Evolutionary conservation across 2,329 filamentous ascomycete species (phyloP).

Genomic region (Apiospora kogelbergensis): DNA sequence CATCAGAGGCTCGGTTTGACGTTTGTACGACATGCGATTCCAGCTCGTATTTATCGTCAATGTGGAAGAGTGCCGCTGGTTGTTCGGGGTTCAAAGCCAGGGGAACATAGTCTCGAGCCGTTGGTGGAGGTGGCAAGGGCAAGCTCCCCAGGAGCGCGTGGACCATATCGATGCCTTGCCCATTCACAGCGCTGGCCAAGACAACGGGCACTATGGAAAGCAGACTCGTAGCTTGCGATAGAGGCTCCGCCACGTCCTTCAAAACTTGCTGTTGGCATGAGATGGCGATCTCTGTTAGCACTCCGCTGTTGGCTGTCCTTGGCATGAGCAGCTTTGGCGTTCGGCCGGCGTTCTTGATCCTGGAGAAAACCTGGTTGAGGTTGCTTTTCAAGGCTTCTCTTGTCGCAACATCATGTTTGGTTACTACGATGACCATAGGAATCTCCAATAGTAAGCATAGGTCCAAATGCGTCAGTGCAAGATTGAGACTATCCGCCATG

Average conservation of each 20-base stretch:
- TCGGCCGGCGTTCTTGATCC: conserved; percentile 73
- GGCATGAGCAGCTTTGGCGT: conserved; percentile 71
- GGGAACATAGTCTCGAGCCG: conserved; percentile 54
- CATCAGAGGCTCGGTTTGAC: conserved; percentile 25
- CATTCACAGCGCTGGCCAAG: conserved; percentile 83
- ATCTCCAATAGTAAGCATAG: conserved; percentile 79
- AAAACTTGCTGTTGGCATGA: conserved; percentile 59
- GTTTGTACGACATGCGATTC: conserved; percentile 59
- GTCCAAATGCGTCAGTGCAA: conserved; percentile 78
- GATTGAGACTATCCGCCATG: conserved; percentile 61
- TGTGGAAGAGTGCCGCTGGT: conserved; percentile 72
- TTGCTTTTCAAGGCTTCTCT: conserved; percentile 68
- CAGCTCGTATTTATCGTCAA: conserved; percentile 86
- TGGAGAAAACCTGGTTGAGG: conserved; percentile 71
- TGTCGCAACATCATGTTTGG: conserved; percentile 85
- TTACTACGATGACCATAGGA: conserved; percentile 80
- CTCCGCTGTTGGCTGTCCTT: conserved; percentile 46
- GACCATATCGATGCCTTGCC: conserved; percentile 75
- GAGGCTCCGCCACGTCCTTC: conserved; percentile 48
- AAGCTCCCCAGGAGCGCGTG: conserved; percentile 79
- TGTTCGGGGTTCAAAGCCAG: conserved; percentile 57
- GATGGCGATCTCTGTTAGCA: conserved; percentile 56
- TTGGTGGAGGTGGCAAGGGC: conserved; percentile 63
- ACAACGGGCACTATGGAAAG: conserved; percentile 74
- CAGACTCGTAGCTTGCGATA: conserved; percentile 43